phyloP scores from a whole-genome alignment of 192 early-diverging fungal species.

The Funneliformis geosporum region DNA sequence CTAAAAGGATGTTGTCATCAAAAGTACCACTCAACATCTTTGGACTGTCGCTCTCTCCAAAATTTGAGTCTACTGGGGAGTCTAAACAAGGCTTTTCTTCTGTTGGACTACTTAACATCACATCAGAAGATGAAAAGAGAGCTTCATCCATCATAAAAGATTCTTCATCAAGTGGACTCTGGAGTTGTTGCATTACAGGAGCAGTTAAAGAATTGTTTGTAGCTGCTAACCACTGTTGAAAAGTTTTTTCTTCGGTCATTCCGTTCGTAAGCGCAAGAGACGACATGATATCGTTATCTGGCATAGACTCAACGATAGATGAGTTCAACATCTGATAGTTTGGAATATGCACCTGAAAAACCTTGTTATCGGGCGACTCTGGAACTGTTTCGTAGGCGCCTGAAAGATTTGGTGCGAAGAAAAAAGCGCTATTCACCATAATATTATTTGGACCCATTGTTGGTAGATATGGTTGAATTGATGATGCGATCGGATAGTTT shows the following conservation, averaged over 20 bases:
- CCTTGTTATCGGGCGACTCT: conserved; percentile 5
- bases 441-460: conserved; percentile 33
- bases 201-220: neutral
- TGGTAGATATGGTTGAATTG: neutral
- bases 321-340: neutral
- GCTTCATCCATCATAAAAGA: conserved; percentile 22
- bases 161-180: neutral
- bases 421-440: conserved; percentile 25
- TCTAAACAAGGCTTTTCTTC: conserved; percentile 19
- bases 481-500: neutral
- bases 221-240: conserved; percentile 18
- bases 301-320: neutral
- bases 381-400: conserved; percentile 2
- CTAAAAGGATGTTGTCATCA: conserved; percentile 11
- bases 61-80: conserved; percentile 24
- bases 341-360: conserved; percentile 21
- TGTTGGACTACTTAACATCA: conserved; percentile 27
- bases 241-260: conserved; percentile 22
- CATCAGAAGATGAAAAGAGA: conserved; percentile 20
- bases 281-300: conserved; percentile 29
- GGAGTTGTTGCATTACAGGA: conserved; percentile 13
- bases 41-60: conserved; percentile 21
- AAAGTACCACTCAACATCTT: conserved; percentile 12
- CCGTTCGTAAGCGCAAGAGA: conserved; percentile 20
- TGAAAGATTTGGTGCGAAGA: conserved; percentile 13